Evolutionary conservation across 208 protist species (phyloP), one percentile per base, ranked within the genome.

Genomic region (Acanthamoeba healyi): DNA sequence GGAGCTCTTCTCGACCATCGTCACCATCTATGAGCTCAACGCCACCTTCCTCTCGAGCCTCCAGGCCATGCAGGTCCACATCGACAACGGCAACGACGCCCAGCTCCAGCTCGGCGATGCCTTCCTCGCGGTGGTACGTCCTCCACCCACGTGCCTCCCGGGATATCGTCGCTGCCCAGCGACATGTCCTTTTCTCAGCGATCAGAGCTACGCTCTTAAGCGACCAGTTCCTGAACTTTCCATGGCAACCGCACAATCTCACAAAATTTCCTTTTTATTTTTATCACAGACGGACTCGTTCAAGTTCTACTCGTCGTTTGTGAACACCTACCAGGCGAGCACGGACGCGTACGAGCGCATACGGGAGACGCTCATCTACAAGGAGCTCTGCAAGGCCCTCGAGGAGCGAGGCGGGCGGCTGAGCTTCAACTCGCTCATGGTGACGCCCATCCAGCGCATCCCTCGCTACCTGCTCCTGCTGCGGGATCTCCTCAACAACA

Each of bases 401-500:
- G 74, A 42, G 46, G n/a, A 34, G 9, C 22, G 44, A 0, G 46
- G 77, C 19, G 19, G 44, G 2, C 24, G 26, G 46, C n/a, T 87
- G 46, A 29, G 46, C 44, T 61, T 61, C 77, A 61, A 15, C 46
- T 87, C 77, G 9, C 46, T 87, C 44, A 26, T 87, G n/a, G 46
- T 87, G 6, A 87, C 77, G 2, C 77, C 77, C 44, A 87, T 87
- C 77, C 77, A 87, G 14, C 42, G 77, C 10, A 87, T 87, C 19
- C 77, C 77, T 0, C 24, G 77, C 6, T 87, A 87, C 46, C 44
- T 87, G n/a, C 77, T 87, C 14, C 77, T 87, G n/a, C 46, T 87
- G 2, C 24, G 70, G 70, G 92, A 94, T n/a, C 81, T 94, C 15
- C 17, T 88, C 40, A 94, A 94, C 34, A 58, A 77, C 46, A 94